These are phyloP conservation scores for Yamadazyma sp. DNA, from an alignment of 1,139 yeast genomes.

Conservation along the genomic window DNA sequence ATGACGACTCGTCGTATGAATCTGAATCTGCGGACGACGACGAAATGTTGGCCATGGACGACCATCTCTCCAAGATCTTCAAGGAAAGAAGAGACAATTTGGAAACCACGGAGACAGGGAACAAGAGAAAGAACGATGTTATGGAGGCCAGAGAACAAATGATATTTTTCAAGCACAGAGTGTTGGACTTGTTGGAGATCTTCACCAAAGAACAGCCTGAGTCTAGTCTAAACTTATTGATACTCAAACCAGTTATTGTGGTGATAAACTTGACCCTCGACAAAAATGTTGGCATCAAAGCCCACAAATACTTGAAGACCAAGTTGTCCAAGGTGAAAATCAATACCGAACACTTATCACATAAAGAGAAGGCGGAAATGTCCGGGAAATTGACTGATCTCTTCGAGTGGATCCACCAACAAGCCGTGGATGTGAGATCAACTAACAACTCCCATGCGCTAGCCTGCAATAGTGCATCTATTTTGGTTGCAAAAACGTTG, in stretches of 20 bases:
- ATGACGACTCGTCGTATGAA: constrained; percentile 47
- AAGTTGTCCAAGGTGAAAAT: constrained; percentile 58
- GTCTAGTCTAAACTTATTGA: constrained; percentile 40
- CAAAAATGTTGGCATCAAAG: constrained; percentile 67
- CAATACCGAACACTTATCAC: constrained; percentile 2
- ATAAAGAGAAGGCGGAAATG: constrained; percentile 19
- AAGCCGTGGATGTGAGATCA: constrained; percentile 40
- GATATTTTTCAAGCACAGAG: constrained; percentile 73
- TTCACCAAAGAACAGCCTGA: constrained; percentile 51
- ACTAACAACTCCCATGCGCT: constrained; percentile 51
- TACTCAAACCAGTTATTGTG: constrained; percentile 60
- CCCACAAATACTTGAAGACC: constrained; percentile 67
- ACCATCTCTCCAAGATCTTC: constrained; percentile 78
- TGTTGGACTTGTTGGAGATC: constrained; percentile 72
- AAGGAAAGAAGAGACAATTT: constrained; percentile 73
- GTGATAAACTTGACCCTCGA: constrained; percentile 69
- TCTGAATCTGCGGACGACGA: constrained; percentile 94
- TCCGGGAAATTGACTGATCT: constrained; percentile 24
- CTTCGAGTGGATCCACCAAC: constrained; percentile 37
- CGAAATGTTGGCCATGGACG: constrained; percentile 94
- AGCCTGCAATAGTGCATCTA: constrained; percentile 63
- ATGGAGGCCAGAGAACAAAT: constrained; percentile 78
- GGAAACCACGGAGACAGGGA: constrained; percentile 52
- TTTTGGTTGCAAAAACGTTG: constrained; percentile 61
- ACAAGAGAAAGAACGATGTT: constrained; percentile 68